Evolutionary conservation across 208 protist species (phyloP), one percentile per base, ranked within the genome.

Genomic region (Kentomonas sorsogonicus): DNA sequence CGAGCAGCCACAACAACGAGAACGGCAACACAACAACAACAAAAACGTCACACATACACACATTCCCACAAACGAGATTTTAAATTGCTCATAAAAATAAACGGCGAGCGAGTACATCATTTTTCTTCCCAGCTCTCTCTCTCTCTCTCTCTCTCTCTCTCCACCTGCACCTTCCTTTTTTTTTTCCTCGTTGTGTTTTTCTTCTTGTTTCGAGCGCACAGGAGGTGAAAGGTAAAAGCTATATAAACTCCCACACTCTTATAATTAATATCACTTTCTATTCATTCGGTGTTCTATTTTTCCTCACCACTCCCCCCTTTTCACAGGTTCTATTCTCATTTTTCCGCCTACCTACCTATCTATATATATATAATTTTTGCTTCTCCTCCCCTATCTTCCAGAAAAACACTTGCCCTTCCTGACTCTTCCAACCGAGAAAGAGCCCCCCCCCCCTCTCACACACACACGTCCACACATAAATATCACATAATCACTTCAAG

Each of bases 251-350:
- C 6, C 23, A 47, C 23, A 15, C 7, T 47, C 6, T 5, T 47
- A 9, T 47, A 10, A 20, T 40, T 16, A 53, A 29, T 72, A 48
- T 46, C 33, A 27, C 43, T 53, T 27, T 44, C 11, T 51, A 9
- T 48, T 50, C 15, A 4, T 36, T 41, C 20, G 23, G 51, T 61
- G 40, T 53, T 45, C 43, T 63, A 63, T 48, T 56, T 40, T 65
- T 65, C 48, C 26, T 47, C 26, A 5, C 43, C 26, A 16, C 15
- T 20, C 15, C 26, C 33, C 22, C 5, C 15, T 16, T 4, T 22
- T n/a, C 1, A 13, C 20, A 39, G 30, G 16, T 6, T 9, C 22
- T 7, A 25, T 43, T 41, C 9, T 36, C 48, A 39, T 41, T 16
- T 11, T 9, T 46, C 44, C 26, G 16, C 23, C 43, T 3, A 51